Base-by-base conservation (phyloP, 129 eudicot species). In the Oenanthe sinensis region DNA sequence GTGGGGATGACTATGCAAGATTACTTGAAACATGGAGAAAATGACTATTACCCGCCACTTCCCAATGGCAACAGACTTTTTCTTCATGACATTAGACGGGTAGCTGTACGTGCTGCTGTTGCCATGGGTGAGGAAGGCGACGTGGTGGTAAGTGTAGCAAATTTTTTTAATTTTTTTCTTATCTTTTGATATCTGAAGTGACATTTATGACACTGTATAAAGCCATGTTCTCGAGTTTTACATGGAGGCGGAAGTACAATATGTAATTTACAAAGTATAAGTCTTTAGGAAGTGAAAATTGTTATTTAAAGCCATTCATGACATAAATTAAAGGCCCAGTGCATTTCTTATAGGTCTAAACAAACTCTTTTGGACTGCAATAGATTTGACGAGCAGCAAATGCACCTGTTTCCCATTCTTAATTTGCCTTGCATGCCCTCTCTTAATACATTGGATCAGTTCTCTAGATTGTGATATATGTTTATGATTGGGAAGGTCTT, bases 81-180 rank as follows among this genome's bases (percentile, higher is more conserved):
- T 77, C 85, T 95, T 83, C 96, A 95, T 80, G 99, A 95, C 82
- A 90, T 95, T 71, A 86, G 99, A 84, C 78, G 94, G 77, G 99
- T 92, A 44, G 99, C 97, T 22, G 99, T 95, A 55, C 94, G 99
- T 71, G 87, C 92, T 75, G 97, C 96, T 77, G 99, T 95, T 48
- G 99, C 99, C 73, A 95, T 95, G 99, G 97, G 99, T 36, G 99
- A 95, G 83, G 99, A 92, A 88, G 99, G 99, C 43, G 99, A 95
- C 68, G 79, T 94, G 58, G 98, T 94, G 79, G 98, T 91, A 88
- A 87, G 98, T 90, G 37, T 28, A 77, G 17, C 22, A 62, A 28
- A 17, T 47, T 28, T 50, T 47, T 28, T 50, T 36, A 33, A 48
- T 78, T 11, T 43, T 44, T 69, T 68, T 76, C 43, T 37, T 69